A percentile compares a stretch with the other conserved stretches of the same genome.
Conservation (phyloP, 2,329 filamentous ascomycete species). For the Bimuria novae-zelandiae region DNA sequence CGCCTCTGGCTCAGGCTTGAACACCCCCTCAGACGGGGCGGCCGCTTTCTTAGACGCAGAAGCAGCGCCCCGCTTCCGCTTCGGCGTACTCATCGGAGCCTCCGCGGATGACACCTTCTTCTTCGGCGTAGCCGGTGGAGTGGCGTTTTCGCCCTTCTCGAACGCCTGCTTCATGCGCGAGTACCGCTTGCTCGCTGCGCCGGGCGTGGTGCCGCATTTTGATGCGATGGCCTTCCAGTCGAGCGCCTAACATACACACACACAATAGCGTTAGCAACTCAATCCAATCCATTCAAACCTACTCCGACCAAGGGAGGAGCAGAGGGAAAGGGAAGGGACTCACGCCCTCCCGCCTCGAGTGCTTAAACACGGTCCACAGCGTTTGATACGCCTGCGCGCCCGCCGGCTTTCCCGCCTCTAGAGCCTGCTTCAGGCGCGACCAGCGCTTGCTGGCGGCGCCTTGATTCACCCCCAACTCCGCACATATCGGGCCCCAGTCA, state of each 20-base stretch:
- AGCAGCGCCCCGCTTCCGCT: conserved; percentile 26
- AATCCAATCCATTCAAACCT: neutral
- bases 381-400: conserved; percentile 23
- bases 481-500: conserved; percentile 33
- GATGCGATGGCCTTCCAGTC: conserved; percentile 39
- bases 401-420: conserved; percentile 26
- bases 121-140: conserved; percentile 5
- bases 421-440: conserved; percentile 37
- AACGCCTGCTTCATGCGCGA: conserved; percentile 38
- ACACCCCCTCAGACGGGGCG: neutral
- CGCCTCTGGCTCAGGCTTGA: conserved; percentile 7
- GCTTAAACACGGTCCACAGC: conserved; percentile 38
- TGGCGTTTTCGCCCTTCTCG: conserved; percentile 20
- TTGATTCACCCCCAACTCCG: conserved; percentile 30
- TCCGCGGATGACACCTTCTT: conserved; percentile 1
- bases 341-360: conserved; percentile 29
- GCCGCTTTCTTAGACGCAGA: conserved; percentile 14
- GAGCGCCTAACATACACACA: conserved; percentile 6
- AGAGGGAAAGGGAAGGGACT: neutral
- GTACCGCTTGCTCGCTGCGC: conserved; percentile 40
- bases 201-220: conserved; percentile 33
- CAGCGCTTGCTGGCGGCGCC: conserved; percentile 37
- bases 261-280: neutral
- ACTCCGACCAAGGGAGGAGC: no score
- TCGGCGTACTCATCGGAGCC: conserved; percentile 12